A percentile compares a stretch with the other conserved stretches of the same genome.
Conservation (phyloP, 1,284 basidiomycete genomes). For the Boletus coffeatus region DNA sequence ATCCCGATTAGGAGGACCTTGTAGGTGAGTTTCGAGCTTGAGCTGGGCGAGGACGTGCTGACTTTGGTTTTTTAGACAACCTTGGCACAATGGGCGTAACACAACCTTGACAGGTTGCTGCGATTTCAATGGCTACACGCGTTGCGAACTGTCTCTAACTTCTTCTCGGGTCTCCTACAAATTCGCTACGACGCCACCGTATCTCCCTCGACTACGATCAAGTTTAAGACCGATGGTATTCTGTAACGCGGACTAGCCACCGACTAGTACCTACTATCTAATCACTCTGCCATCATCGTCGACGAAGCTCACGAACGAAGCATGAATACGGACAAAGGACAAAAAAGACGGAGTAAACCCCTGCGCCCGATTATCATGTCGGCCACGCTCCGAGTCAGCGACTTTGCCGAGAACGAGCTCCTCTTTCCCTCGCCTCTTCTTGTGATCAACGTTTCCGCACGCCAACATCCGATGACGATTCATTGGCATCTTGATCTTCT, state of each 20-base stretch:
- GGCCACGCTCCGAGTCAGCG: slow-evolving; percentile 90
- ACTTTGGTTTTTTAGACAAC: slow-evolving; percentile 56
- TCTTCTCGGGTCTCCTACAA: slow-evolving; percentile 85
- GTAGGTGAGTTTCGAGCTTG: slow-evolving; percentile 52
- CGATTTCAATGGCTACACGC: slow-evolving; percentile 80
- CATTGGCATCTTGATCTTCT: slow-evolving; percentile 37
- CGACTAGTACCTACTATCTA: slow-evolving; percentile 86
- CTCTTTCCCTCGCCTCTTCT: slow-evolving; percentile 86
- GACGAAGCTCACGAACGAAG: slow-evolving; percentile 99
- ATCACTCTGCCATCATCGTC: slow-evolving; percentile 92
- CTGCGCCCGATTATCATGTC: slow-evolving; percentile 98
- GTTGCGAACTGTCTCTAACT: slow-evolving; percentile 83
- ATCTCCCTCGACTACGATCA: slow-evolving; percentile 85
- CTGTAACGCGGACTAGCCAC: slow-evolving; percentile 87
- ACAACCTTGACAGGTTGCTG: slow-evolving; percentile 95
- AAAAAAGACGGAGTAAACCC: slow-evolving; percentile 54
- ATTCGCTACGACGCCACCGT: slow-evolving; percentile 97
- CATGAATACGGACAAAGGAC: slow-evolving; percentile 93
- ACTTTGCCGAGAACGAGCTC: slow-evolving; percentile 85
- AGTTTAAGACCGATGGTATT: slow-evolving; percentile 99
- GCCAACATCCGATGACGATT: slow-evolving; percentile 93
- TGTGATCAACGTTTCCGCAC: slow-evolving; percentile 82
- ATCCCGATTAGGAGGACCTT: slow-evolving; percentile 70
- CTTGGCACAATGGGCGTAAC: slow-evolving; percentile 98
- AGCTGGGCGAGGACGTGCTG: slow-evolving; percentile 1